Evolutionary conservation across 306 rosid species (phyloP), one percentile per base, ranked within the genome.

Genomic region (Prosopis cineraria): DNA sequence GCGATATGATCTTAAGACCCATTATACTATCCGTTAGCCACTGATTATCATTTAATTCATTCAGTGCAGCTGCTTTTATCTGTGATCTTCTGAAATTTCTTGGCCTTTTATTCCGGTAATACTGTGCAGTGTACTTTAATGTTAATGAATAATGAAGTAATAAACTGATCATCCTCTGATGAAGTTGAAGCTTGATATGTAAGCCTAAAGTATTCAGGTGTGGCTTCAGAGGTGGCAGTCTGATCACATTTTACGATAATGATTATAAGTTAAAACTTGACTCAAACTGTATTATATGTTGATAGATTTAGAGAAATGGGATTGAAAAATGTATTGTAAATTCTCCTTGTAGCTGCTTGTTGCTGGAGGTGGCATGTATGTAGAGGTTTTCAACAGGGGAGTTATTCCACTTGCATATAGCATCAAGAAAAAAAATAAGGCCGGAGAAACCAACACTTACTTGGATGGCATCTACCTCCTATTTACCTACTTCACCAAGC

Each of bases 331-430:
- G 56, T 70, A 55, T 68, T 19, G 13, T 85, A 4, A 19, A 36
- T n/a, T n/a, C 44, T n/a, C 14, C 16, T 4, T 67, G 34, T 91
- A 96, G 99, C 80, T 96, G 27, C 99, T 95, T 78, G 97, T 95
- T 83, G 96, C 99, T 74, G 98, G 99, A 66, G 98, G 98, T 53
- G 98, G 97, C 76, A 95, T 95, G 99, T 95, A 95, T 79, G 82
- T 93, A 14, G 99, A 93, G 91, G 98, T 96, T 27, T 96, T 91
- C 84, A 90, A 96, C 88, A 88, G 96, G 89, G 99, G 99, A 72
- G 91, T 96, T 10, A 89, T 96, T 84, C 99, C 98, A 78, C 41
- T 60, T 13, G 91, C 97, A 47, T 96, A 91, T 60, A 30, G 67
- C 22, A 60, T 96, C 86, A 78, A 75, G 90, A 93, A 77, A 91